Conservation (phyloP, 2,329 filamentous ascomycete genomes). For the Curvularia hawaiiensis region DNA sequence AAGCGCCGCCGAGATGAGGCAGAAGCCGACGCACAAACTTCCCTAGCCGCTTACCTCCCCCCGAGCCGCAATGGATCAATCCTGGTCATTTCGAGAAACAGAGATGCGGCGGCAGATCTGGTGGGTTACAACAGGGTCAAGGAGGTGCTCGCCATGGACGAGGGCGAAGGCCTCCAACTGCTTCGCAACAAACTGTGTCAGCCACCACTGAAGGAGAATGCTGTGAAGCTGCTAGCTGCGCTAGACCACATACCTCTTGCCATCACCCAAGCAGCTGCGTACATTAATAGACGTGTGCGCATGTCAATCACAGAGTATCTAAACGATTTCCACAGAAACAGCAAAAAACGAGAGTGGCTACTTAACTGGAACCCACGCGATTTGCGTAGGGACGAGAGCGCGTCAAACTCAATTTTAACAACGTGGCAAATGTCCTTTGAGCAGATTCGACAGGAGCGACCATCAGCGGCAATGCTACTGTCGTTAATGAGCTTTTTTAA, state of each 20-base stretch:
- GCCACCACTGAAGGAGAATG: neutral
- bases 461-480: neutral
- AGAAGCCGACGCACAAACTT: neutral
- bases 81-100: constrained; percentile 17
- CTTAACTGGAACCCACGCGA: neutral
- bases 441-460: neutral
- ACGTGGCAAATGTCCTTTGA: neutral
- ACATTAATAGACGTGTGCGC: neutral
- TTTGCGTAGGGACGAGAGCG: neutral
- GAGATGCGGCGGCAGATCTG: constrained; percentile 7
- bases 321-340: neutral
- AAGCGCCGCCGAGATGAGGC: no score
- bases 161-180: neutral
- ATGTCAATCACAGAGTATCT: neutral
- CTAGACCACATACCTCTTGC: neutral
- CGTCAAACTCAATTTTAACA: neutral
- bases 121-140: neutral
- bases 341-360: neutral
- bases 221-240: neutral
- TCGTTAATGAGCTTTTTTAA: neutral
- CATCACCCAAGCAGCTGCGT: neutral
- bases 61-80: constrained; percentile 19
- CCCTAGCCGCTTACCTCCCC: constrained; percentile 15
- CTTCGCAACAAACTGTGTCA: neutral
- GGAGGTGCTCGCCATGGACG: neutral